A percentile compares a stretch with the other conserved stretches of the same genome.
These are phyloP conservation scores for Hyaloraphidium curvatum DNA, from an alignment of 192 early-diverging fungal genomes.

Conservation along the genomic window DNA sequence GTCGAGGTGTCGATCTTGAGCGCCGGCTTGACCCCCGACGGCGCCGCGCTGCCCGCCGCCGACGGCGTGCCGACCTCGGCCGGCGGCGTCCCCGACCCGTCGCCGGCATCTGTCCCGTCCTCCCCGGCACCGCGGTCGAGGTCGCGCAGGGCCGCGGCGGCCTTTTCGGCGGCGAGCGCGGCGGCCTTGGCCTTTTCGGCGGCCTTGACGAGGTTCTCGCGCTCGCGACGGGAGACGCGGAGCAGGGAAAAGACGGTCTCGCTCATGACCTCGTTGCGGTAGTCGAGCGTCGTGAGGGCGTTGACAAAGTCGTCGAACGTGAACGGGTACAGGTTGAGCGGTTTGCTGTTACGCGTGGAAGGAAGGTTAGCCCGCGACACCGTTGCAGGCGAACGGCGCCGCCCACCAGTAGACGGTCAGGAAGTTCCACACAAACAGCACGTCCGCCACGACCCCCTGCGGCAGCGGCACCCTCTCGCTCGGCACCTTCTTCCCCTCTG, in stretches of 20 bases:
- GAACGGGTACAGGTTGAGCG: constrained; percentile 45
- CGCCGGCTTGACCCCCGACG: no score
- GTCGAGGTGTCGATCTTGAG: no score
- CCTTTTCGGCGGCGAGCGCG: no score
- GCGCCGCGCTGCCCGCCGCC: no score
- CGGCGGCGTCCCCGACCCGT: no score
- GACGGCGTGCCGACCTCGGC: no score
- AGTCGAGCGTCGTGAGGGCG: constrained; percentile 18
- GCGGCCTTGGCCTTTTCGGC: no score
- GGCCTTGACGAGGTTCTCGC: no score
- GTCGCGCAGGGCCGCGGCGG: no score
- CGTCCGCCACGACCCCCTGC: constrained; percentile 10
- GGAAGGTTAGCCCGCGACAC: constrained; percentile 13
- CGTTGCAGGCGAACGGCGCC: constrained; percentile 8
- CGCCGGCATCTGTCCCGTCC: no score
- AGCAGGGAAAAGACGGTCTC: constrained; percentile 23
- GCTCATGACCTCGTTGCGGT: constrained; percentile 9
- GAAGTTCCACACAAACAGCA: constrained; percentile 49
- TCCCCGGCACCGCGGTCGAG: no score
- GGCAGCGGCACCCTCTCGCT: constrained; percentile 10
- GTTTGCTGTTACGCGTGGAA: constrained; percentile 26
- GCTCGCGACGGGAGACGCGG: constrained; percentile 24
- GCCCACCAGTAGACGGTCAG: constrained; percentile 32
- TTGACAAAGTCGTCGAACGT: constrained; percentile 60
- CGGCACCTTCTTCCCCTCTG: constrained; percentile 10